Conservation (phyloP, 2,329 filamentous ascomycete species). For the Sordariomycetes sp. region DNA sequence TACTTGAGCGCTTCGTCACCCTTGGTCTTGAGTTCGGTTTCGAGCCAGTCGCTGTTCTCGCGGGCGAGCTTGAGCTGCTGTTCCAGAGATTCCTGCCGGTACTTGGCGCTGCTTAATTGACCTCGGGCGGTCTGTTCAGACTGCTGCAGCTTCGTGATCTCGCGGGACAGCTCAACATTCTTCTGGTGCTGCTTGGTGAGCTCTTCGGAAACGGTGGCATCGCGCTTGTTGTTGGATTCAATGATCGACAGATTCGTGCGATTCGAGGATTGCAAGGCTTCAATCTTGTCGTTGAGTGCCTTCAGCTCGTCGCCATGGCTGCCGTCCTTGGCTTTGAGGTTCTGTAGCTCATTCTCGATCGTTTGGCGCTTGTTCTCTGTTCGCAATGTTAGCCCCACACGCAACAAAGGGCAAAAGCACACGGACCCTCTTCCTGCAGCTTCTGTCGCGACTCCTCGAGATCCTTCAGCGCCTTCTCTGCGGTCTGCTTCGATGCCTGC, state of each 20-base stretch:
- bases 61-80: conserved; percentile 85
- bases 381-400: not conserved
- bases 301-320: conserved; percentile 68
- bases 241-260: conserved; percentile 82
- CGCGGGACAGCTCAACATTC: conserved; percentile 72
- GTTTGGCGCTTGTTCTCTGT: conserved; percentile 67
- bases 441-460: conserved; percentile 73
- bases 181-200: conserved; percentile 84
- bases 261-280: conserved; percentile 83
- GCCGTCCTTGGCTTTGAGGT: conserved; percentile 64
- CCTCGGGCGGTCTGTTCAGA: conserved; percentile 75
- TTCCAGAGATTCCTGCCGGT: conserved; percentile 80
- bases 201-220: conserved; percentile 79
- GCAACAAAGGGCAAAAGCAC: not conserved
- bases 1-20: conserved; percentile 78
- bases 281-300: conserved; percentile 71
- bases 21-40: conserved; percentile 85
- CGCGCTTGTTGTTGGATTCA: conserved; percentile 79
- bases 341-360: conserved; percentile 73
- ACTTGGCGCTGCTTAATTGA: conserved; percentile 71
- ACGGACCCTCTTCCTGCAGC: conserved; percentile 71
- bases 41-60: conserved; percentile 88
- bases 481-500: conserved; percentile 69
- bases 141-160: conserved; percentile 75
- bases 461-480: conserved; percentile 78